Evolutionary conservation across 148 eudicot species (phyloP).

Genomic region (Persicaria tinctoria): DNA sequence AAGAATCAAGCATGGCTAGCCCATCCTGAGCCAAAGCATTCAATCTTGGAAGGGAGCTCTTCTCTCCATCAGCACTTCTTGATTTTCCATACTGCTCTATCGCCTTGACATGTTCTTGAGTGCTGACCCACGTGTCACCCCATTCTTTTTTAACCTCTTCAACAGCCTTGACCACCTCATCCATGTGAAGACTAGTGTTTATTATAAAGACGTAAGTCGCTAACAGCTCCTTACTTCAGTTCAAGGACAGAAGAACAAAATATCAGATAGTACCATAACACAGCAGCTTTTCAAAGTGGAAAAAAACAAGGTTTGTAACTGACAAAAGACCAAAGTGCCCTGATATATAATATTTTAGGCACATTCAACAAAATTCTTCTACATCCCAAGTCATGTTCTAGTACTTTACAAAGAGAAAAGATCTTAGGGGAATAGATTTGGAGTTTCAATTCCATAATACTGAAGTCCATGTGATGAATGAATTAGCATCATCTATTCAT

Average conservation of each 20-base stretch:
- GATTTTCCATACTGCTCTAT: slow-evolving; percentile 68
- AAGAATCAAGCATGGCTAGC: slow-evolving; percentile 45
- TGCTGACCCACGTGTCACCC: slow-evolving; percentile 48
- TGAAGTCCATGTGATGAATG: no score
- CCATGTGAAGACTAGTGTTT: slow-evolving; percentile 32
- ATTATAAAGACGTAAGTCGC: not conserved
- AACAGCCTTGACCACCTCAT: slow-evolving; percentile 60
- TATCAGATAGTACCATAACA: not conserved
- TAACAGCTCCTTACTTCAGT: not conserved
- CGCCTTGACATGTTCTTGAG: slow-evolving; percentile 45
- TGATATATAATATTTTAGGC: not conserved
- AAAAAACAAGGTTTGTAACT: not conserved
- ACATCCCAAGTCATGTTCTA: not conserved
- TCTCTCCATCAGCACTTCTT: slow-evolving; percentile 23
- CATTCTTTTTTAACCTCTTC: slow-evolving; percentile 72
- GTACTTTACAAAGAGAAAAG: not conserved
- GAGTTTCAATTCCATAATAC: not conserved
- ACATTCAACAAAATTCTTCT: not conserved
- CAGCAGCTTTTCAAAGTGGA: not conserved
- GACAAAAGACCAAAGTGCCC: not conserved
- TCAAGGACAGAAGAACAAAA: not conserved
- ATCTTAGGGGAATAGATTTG: not conserved
- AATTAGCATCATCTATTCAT: no score
- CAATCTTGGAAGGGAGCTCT: slow-evolving; percentile 71
- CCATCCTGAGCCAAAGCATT: slow-evolving; percentile 83